A percentile compares a stretch with the other conserved stretches of the same genome.
These are phyloP conservation scores for Ophiognomonia clavigignenti-juglandacearum DNA, from an alignment of 2,329 filamentous ascomycete genomes.

Conservation along the genomic window DNA sequence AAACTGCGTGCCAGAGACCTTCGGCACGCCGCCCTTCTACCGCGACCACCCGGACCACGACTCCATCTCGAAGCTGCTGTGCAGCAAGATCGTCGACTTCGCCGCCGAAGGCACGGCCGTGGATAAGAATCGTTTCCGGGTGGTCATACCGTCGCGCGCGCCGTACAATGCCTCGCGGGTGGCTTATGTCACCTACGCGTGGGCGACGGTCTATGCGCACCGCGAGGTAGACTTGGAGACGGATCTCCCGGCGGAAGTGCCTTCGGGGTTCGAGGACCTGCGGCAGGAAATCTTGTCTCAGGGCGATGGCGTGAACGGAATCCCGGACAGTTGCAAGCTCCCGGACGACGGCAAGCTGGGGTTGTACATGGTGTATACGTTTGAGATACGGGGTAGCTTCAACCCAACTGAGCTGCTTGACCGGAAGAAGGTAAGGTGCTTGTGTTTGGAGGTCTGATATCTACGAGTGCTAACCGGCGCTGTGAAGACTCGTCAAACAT, in stretches of 20 bases:
- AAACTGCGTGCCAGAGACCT: conserved; percentile 5
- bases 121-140: conserved; percentile 1
- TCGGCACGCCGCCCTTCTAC: conserved; percentile 5
- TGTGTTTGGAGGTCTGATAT: not conserved
- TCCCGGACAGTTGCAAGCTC: not conserved
- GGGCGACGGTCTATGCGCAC: conserved; percentile 4
- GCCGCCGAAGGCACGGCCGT: too few relatives aligned
- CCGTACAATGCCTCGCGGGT: not conserved
- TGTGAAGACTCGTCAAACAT: not conserved
- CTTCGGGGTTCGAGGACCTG: not conserved
- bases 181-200: conserved; percentile 3
- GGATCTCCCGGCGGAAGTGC: not conserved
- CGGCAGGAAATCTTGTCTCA: conserved; percentile 2
- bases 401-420: not conserved
- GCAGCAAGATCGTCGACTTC: not conserved
- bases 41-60: conserved; percentile 2
- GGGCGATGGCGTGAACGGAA: not conserved
- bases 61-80: not conserved
- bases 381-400: not conserved
- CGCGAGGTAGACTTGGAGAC: conserved; percentile 4
- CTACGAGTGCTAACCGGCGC: not conserved
- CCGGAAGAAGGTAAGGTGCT: not conserved
- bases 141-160: not conserved
- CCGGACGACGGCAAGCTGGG: not conserved
- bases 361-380: not conserved